phyloP scores from a whole-genome alignment of 352 stramenopile species.

The Pythium pyrilobum region DNA sequence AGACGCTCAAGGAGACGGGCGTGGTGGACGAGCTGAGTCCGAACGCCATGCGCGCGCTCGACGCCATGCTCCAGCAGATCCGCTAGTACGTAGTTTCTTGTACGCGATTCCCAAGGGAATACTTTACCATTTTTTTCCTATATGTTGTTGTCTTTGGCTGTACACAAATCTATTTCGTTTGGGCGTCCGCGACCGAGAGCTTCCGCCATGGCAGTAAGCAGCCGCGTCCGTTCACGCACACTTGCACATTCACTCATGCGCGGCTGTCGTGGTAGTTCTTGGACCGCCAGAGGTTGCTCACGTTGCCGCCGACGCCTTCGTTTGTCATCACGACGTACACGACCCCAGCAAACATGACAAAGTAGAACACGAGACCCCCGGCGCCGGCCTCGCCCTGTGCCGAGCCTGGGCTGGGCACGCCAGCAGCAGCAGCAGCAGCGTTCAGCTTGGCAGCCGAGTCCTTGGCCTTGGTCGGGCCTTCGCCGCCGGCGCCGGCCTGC shows the following conservation, averaged over 20 bases:
- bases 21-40: slow-evolving; percentile 46
- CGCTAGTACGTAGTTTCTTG: slow-evolving; percentile 7
- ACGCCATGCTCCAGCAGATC: slow-evolving; percentile 42
- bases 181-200: too few species aligned
- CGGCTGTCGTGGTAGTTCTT: slow-evolving; percentile 6
- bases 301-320: slow-evolving; percentile 9
- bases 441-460: neutral
- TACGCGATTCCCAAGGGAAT: too few species aligned
- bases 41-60: slow-evolving; percentile 46
- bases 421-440: neutral
- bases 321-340: slow-evolving; percentile 20
- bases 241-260: neutral
- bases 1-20: slow-evolving; percentile 32
- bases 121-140: too few species aligned
- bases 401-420: neutral
- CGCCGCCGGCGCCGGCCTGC: slow-evolving; percentile 10
- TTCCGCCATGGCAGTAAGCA: too few species aligned
- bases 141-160: too few species aligned
- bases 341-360: slow-evolving; percentile 13
- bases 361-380: slow-evolving; percentile 12
- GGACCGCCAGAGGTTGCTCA: slow-evolving; percentile 10
- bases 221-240: too few species aligned
- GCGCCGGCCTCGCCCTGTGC: neutral
- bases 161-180: neutral
- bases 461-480: neutral